phyloP scores from a whole-genome alignment of 768 basidiomycete genomes.

The Leucocoprinus sp. region DNA sequence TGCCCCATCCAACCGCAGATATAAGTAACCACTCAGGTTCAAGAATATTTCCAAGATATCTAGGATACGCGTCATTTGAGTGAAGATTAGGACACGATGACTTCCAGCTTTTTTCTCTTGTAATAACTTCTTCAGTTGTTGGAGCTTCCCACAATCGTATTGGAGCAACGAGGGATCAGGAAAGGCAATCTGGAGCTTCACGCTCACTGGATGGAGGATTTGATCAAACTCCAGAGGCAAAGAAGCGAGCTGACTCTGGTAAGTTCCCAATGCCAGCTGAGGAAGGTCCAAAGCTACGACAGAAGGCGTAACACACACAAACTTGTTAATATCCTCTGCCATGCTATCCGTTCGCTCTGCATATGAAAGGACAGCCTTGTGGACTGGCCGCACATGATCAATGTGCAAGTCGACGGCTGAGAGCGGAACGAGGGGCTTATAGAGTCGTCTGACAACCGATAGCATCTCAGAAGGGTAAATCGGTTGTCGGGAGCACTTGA shows the following conservation, averaged over 20 bases:
- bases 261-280: conserved; percentile 45
- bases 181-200: conserved; percentile 89
- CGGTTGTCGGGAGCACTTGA: conserved; percentile 50
- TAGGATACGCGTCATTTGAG: conserved; percentile 92
- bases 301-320: conserved; percentile 74
- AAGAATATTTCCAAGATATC: conserved; percentile 93
- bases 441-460: conserved; percentile 26
- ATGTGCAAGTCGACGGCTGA: conserved; percentile 35
- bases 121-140: conserved; percentile 70
- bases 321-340: conserved; percentile 48
- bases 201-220: conserved; percentile 60
- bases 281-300: conserved; percentile 74
- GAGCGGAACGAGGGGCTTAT: conserved; percentile 44
- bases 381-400: conserved; percentile 33
- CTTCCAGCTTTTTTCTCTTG: conserved; percentile 81
- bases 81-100: conserved; percentile 90
- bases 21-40: conserved; percentile 88
- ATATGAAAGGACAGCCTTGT: conserved; percentile 57
- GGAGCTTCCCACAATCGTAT: conserved; percentile 95
- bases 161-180: conserved; percentile 85
- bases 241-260: conserved; percentile 17
- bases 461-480: conserved; percentile 43
- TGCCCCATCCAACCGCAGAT: conserved; percentile 88
- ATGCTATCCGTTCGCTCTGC: conserved; percentile 47
- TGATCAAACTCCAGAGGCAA: conserved; percentile 51